phyloP scores from a whole-genome alignment of 306 rosid species.

The Mucuna pruriens region DNA sequence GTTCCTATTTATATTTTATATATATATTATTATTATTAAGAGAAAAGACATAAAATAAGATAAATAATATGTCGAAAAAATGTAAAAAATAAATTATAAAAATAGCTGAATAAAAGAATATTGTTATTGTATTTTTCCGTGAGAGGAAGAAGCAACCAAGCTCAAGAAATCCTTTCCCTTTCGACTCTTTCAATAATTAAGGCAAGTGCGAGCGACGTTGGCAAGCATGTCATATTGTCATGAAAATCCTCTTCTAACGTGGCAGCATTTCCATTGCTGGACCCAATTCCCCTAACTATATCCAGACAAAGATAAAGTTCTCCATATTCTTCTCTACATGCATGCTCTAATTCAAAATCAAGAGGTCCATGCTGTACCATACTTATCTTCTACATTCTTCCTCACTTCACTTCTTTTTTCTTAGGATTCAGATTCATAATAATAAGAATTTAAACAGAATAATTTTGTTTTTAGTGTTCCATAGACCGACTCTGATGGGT shows the following conservation, averaged over 20 bases:
- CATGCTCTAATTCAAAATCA: constrained; percentile 15
- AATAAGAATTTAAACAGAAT: background rate
- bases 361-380: background rate
- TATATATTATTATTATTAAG: background rate
- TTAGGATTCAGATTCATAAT: constrained; percentile 14
- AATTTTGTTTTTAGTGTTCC: too few relatives aligned
- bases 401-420: background rate
- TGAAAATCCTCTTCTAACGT: constrained; percentile 36
- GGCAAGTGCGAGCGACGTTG: constrained; percentile 35
- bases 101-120: too few relatives aligned
- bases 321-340: constrained; percentile 11
- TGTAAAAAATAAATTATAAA: background rate
- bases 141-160: constrained; percentile 49
- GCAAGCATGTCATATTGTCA: constrained; percentile 34
- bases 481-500: too few relatives aligned
- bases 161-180: constrained; percentile 26
- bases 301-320: constrained; percentile 35
- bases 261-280: background rate
- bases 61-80: too few relatives aligned
- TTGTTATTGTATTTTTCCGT: background rate
- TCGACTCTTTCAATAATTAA: constrained; percentile 31
- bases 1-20: background rate
- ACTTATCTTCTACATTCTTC: background rate
- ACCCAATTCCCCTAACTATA: constrained; percentile 4
- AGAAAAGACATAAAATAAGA: background rate